Evolutionary conservation across 305 asterid species (phyloP), one percentile per base, ranked within the genome.

Genomic region (Fraxinus nigra): DNA sequence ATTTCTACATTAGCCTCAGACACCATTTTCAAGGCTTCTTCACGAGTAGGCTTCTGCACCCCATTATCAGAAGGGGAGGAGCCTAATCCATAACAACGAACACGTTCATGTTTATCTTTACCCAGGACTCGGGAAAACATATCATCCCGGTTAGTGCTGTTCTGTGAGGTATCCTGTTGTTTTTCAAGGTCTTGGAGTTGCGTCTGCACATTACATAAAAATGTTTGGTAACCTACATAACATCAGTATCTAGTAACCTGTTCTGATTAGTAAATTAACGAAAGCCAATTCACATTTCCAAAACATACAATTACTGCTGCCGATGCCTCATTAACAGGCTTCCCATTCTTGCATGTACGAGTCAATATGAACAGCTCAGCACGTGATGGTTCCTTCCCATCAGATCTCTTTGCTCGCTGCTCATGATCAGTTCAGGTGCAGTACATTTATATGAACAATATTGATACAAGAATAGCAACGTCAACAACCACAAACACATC

Each of bases 351-450:
- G 59, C 87, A 83, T 33, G 89, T 85, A 46, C 90, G 89, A 75
- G 90, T 88, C 83, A 84, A 73, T 51, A 88, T 85, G 84, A 88
- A 88, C 56, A 88, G 84, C 82, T 88, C 90, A 37, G 87, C 83
- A 77, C 87, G 79, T 6, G 89, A 83, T 40, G 82, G 90, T 72
- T 78, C 83, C 81, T 83, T 85, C 77, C 88, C 88, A 63, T 86
- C 90, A 61, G 85, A 78, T 40, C 84, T 80, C 51, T 81, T 83
- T 24, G 51, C 82, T 54, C 86, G 78, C 91, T 86, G 85, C 61
- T 16, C 69, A 34, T 40, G 48, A 75, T 24, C 63, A 40, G 38
- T 76, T 18, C 78, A 80, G 54, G 10, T 24, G 72, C 34, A 22
- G 18, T 11, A 43, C 63, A 51, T 5, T 63, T 43, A 76, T 18